Evolutionary conservation across 1,139 yeast species (phyloP), one percentile per base, ranked within the genome.

Genomic region (Starmera stellimalicola): DNA sequence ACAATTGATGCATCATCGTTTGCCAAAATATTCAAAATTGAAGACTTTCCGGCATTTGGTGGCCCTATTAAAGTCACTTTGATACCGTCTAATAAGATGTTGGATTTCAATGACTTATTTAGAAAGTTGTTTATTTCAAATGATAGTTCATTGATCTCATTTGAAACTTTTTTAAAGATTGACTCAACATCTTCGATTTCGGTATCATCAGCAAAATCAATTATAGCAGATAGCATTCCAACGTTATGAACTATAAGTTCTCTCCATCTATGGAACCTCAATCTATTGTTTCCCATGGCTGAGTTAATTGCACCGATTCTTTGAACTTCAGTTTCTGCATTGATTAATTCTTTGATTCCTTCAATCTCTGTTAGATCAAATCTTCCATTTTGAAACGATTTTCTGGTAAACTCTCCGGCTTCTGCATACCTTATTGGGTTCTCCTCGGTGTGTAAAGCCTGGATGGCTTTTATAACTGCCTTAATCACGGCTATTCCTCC

Each of bases 11-110:
- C 84, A 26, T 88, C 94, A 32, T 82, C 73, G 39, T 78, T 70
- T 0, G 91, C 85, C 11, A 91, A 58, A 10, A 60, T 51, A 48
- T 93, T 91, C 32, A 91, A 57, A 11, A 91, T 59, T 1, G 95
- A 83, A 2, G 96, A 87, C 52, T 91, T 91, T 1, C 99, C 99
- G 1, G 95, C 96, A 55, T 91, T 91, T 1, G 98, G 96, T 5
- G 95, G 94, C 0, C 98, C 99, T 16, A 88, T 46, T 16, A 91
- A 60, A 0, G 80, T 76, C 27, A 88, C 51, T 40, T 73, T 74
- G 28, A 91, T 74, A 2, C 99, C 99, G 18, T 70, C 65, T 31
- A 79, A 55, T 15, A 91, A 57, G 2, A 88, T 60, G 42, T 77
- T 82, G 0, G 93, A 73, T 33, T 76, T 60, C 29, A 66, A 61